phyloP scores from a whole-genome alignment of 768 basidiomycete genomes.

The Solioccasus polychromus region DNA sequence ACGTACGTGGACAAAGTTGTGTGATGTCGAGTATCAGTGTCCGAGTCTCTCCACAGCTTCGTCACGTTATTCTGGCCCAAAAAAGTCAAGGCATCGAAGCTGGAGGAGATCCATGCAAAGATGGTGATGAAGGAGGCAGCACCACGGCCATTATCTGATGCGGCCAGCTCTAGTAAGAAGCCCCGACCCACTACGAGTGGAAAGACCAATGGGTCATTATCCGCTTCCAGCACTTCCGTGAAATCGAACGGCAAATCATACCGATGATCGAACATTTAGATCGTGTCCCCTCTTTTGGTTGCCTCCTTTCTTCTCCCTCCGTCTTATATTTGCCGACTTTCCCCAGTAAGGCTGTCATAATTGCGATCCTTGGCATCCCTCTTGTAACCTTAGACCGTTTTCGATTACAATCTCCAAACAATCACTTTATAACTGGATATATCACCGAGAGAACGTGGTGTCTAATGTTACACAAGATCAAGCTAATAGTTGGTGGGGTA shows the following conservation, averaged over 20 bases:
- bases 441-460: slow-evolving; percentile 10
- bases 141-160: slow-evolving; percentile 55
- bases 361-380: slow-evolving; percentile 15
- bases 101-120: slow-evolving; percentile 94
- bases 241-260: slow-evolving; percentile 62
- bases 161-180: slow-evolving; percentile 50
- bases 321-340: slow-evolving; percentile 22
- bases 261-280: slow-evolving; percentile 41
- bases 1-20: slow-evolving; percentile 57
- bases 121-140: slow-evolving; percentile 88
- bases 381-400: slow-evolving; percentile 24
- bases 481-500: slow-evolving; percentile 7
- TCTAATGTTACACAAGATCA: slow-evolving; percentile 23
- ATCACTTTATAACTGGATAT: slow-evolving; percentile 13
- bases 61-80: slow-evolving; percentile 98
- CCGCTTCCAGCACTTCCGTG: slow-evolving; percentile 41
- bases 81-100: slow-evolving; percentile 89
- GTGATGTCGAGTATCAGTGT: slow-evolving; percentile 3
- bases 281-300: slow-evolving; percentile 19
- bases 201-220: slow-evolving; percentile 53
- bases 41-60: slow-evolving; percentile 52
- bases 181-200: slow-evolving; percentile 47
- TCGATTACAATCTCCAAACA: slow-evolving; percentile 14
- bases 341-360: slow-evolving; percentile 28
- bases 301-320: slow-evolving; percentile 15